Evolutionary conservation across 2,329 filamentous ascomycete genomes (phyloP), one percentile per base, ranked within the genome.

Genomic region (Pestalotiopsis sp.): DNA sequence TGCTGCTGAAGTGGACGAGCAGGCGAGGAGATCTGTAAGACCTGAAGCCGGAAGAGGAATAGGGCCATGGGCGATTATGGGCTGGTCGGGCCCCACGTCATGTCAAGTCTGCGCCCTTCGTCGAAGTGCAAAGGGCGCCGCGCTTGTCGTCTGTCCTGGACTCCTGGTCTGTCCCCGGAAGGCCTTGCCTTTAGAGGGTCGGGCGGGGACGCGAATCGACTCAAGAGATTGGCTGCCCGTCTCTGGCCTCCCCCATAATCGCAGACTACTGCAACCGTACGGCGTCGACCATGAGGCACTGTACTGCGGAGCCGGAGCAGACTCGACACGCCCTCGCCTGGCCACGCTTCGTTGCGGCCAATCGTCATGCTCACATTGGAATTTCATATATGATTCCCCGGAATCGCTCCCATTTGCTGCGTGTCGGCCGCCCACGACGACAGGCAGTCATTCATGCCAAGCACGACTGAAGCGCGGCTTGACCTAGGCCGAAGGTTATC

Each of bases 91-190:
- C 64, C 68, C 64, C 52, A 68, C 64, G 58, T 61, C 69, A 72
- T 78, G 78, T 79, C 76, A 79, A 75, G 76, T 72, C 64, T 73
- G 73, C 79, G 79, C 79, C 79, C 79, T 81, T 80, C 72, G 70
- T 78, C 79, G 78, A 81, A 78, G 73, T 72, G 74, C 70, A 75
- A 73, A 52, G 17, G 72, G 73, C 73, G 71, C 69, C 64, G 68
- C 64, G 64, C 64, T 66, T 66, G 52, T 59, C 55, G 20, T 39
- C 11, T 52, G 30, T 10, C n/a, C 44, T 39, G 62, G 30, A 4
- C 22, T 10, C n/a, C 44, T 39, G 62, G 30, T 10, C 22, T 13
- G 14, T 13, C 24, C 39, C 17, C 14, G 52, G 52, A 48, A 26
- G 38, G 52, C 22, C 20, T 26, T 24, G n/a, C 39, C 22, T n/a